Base-by-base conservation (phyloP, 768 basidiomycete species). In the Imleria badia region DNA sequence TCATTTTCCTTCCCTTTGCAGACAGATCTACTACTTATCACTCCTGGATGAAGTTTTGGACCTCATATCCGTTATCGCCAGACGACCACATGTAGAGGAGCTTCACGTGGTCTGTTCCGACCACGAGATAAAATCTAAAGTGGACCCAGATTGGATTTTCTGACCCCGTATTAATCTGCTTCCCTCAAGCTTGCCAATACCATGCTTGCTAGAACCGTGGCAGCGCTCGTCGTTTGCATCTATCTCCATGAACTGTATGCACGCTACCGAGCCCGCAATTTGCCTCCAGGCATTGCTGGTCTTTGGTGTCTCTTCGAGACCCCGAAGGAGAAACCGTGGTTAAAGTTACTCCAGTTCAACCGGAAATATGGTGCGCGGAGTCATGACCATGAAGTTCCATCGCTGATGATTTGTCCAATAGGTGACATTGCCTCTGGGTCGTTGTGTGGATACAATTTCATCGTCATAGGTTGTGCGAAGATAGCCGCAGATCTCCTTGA, bases 401-500 rank as follows among this genome's bases (percentile, higher is more conserved):
- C 11, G 17, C n/a, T 54, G 0, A 48, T 15, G 6, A 13, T 38
- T 3, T 9, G 26, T 20, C 5, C 11, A 1, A 40, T 22, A 62
- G 59, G 59, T 46, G 61, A 62, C 23, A 36, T 61, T 43, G 48
- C 54, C 12, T 60, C 54, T 33, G n/a, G 31, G 9, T 49, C 48
- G 29, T 15, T 60, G 9, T 39, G 50, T 3, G 52, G 55, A 30
- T 46, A 77, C 54, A 73, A 75, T 12, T 66, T 80, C 39, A 64
- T 80, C 22, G 54, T 81, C 35, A 59, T 81, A 2, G 77, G 77
- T 52, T 74, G 77, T 19, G 69, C 73, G 9, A 61, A 68, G 40
- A 73, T 71, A 7, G 71, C 75, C 17, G 59, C 63, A 15, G 79
- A 81, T 19, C 69, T 81, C 3, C 70, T 81, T 11, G 78, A 81